Base-by-base conservation (phyloP, 108 stramenopile genomes). In the Nitzschia sp. region DNA sequence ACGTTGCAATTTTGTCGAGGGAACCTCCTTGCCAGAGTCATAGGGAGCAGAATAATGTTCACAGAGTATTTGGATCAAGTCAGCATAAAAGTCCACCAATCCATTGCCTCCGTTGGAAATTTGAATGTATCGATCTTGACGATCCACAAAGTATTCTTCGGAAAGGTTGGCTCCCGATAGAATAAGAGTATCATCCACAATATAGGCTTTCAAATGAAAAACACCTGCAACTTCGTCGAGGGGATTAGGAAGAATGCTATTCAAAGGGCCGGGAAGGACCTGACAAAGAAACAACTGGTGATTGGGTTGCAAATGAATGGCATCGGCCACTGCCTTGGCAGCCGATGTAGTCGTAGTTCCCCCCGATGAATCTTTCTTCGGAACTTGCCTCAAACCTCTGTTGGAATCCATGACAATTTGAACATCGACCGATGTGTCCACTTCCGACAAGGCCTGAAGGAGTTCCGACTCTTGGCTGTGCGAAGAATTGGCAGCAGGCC, bases 191-290 rank as follows among this genome's bases (percentile, higher is more conserved):
- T 94, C 89, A 68, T 94, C 93, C 8, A 91, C 60, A 25, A 90
- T 81, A 67, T 90, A 94, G 9, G 82, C 82, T 72, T 94, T 94
- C 37, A 92, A 79, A 64, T 94, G 93, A 77, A 91, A 92, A 17
- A 94, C 93, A 5, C 93, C 93, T 12, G 80, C 80, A 17, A 90
- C 80, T 78, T 94, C 90, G 65, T 91, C 76, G 10, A 89, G 70
- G 9, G 92, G 92, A 55, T 89, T 87, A 1, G 89, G 88, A 0
- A 94, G 67, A 24, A 86, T 57, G 8, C 65, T 24, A 19, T 79
- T 63, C 55, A 74, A 63, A 17, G 75, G 73, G 14, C 55, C 14
- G 9, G 82, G 76, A 40, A 88, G 74, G 0, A 86, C 88, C 1
- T 81, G 88, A 51, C 84, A 85, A 6, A 91, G 71, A 53, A 81